phyloP scores from a whole-genome alignment of 75 land plant genomes.

The Pinus albicaulis region DNA sequence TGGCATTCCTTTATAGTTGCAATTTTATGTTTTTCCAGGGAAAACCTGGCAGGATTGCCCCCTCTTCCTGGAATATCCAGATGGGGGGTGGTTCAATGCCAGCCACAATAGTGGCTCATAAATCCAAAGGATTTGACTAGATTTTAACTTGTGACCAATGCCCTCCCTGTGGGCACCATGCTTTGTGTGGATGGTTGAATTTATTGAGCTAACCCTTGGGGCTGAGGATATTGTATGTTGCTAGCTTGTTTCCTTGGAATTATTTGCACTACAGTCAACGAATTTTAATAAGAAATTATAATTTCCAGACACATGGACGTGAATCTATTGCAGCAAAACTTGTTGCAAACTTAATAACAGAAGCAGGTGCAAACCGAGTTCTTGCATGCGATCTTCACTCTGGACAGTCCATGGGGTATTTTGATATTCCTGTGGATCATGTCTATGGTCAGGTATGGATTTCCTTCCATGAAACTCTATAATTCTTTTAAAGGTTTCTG shows the following conservation, averaged over 20 bases:
- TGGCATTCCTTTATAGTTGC: neutral
- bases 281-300: neutral
- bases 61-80: too few relatives aligned
- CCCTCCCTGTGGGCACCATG: too few relatives aligned
- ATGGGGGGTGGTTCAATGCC: too few relatives aligned
- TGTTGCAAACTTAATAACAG: constrained; percentile 92
- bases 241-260: neutral
- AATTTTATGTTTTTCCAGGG: too few relatives aligned
- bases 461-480: too few relatives aligned
- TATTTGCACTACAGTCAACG: neutral
- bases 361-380: constrained; percentile 94
- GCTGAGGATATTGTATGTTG: neutral
- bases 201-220: too few relatives aligned
- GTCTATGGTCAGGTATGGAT: constrained; percentile 77
- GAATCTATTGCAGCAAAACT: constrained; percentile 98
- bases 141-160: too few relatives aligned
- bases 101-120: too few relatives aligned
- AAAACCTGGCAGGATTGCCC: too few relatives aligned
- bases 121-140: too few relatives aligned
- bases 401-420: constrained; percentile 97
- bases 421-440: constrained; percentile 98
- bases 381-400: constrained; percentile 97
- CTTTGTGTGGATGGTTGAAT: too few relatives aligned
- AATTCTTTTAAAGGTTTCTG: too few relatives aligned
- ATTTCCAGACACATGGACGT: constrained; percentile 76